Evolutionary conservation across 2,329 filamentous ascomycete species (phyloP).

Genomic region (Epichloe coenophiala): DNA sequence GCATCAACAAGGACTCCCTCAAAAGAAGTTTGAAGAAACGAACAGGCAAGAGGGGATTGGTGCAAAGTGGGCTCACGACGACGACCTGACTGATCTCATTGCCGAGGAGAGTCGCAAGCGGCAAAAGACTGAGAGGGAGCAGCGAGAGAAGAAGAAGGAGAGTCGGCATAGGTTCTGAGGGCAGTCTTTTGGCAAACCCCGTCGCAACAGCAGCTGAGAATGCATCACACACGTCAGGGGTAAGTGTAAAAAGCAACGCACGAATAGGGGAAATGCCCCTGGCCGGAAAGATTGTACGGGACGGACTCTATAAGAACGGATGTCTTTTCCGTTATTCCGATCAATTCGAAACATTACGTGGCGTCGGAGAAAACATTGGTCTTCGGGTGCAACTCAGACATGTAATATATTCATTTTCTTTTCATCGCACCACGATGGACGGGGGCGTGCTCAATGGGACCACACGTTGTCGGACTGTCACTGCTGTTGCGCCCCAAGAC

Average conservation of each 20-base stretch:
- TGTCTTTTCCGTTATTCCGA: too few species aligned
- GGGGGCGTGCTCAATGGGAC: too few species aligned
- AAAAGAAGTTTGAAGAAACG: constrained; percentile 64
- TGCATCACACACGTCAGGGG: too few species aligned
- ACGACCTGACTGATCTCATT: constrained; percentile 93
- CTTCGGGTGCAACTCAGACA: too few species aligned
- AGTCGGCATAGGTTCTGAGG: constrained; percentile 35
- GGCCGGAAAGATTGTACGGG: constrained; percentile 5
- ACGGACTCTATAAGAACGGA: too few species aligned
- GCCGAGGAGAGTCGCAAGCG: constrained; percentile 83
- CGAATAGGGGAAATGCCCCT: too few species aligned
- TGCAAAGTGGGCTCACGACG: constrained; percentile 61
- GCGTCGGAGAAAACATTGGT: background rate
- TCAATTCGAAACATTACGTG: background rate
- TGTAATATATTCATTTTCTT: too few species aligned
- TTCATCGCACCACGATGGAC: too few species aligned
- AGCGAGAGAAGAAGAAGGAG: constrained; percentile 50
- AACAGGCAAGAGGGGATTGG: constrained; percentile 51
- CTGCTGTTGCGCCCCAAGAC: background rate
- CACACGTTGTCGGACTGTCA: too few species aligned
- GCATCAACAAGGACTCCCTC: constrained; percentile 74
- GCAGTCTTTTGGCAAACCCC: constrained; percentile 17
- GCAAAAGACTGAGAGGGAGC: constrained; percentile 76
- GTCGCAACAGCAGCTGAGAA: too few species aligned
- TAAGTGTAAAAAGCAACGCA: too few species aligned